phyloP scores from a whole-genome alignment of 495 filamentous ascomycete genomes.

The Durotheca rogersii region DNA sequence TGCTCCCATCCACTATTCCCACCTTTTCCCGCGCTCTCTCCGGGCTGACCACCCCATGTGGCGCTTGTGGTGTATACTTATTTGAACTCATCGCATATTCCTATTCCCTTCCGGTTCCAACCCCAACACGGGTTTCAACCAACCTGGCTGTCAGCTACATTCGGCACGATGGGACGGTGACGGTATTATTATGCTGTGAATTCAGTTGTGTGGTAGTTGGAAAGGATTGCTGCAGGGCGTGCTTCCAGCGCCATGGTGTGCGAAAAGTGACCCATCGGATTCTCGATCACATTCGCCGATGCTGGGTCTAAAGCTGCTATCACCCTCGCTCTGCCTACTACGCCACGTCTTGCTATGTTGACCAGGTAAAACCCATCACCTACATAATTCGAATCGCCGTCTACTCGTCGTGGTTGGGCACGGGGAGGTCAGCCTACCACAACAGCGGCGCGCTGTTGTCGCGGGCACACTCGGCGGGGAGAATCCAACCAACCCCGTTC shows the following conservation, averaged over 20 bases:
- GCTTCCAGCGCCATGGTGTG: slow-evolving; percentile 17
- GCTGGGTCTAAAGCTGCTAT: slow-evolving; percentile 27
- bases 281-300: slow-evolving; percentile 23
- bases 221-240: slow-evolving; percentile 5
- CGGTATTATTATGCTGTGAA: too few species aligned
- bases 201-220: too few species aligned
- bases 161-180: too few species aligned
- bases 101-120: slow-evolving; percentile 10
- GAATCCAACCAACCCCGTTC: slow-evolving; percentile 20
- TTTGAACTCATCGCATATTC: slow-evolving; percentile 26
- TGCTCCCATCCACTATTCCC: slow-evolving; percentile 1
- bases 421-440: slow-evolving; percentile 13
- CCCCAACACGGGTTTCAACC: too few species aligned
- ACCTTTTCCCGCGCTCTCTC: slow-evolving; percentile 12
- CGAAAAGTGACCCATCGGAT: slow-evolving; percentile 19
- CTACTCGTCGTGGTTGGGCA: not conserved
- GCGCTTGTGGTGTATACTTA: too few species aligned
- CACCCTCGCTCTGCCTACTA: slow-evolving; percentile 5
- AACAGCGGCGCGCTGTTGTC: not conserved
- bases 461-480: not conserved
- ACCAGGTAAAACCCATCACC: too few species aligned
- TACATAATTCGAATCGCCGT: too few species aligned
- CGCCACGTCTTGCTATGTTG: too few species aligned
- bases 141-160: too few species aligned
- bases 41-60: too few species aligned